Evolutionary conservation across 768 basidiomycete species (phyloP), one percentile per base, ranked within the genome.

Genomic region (Hericium coralloides): DNA sequence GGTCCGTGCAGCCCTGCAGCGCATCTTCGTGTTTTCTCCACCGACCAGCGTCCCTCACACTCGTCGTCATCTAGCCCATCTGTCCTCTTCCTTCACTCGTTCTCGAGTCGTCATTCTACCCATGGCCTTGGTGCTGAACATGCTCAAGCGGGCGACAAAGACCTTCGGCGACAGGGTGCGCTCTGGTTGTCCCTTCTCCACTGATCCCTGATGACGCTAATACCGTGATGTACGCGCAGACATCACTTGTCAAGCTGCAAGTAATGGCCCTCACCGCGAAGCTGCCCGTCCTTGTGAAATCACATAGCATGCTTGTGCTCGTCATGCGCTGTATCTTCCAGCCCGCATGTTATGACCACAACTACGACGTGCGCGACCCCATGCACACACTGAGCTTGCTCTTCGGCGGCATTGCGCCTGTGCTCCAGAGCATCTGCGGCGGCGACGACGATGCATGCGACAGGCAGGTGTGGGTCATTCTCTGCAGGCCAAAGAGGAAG

Each of bases 321-420:
- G 73, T 94, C 47, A 76, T 75, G 57, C 78, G 76, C 49, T 90
- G 98, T 66, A 80, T 93, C 18, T 82, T 97, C 58, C 79, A 81
- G 2, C 79, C 97, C 18, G 95, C 93, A 2, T 79, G 88, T 55
- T 98, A 95, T 70, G 97, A 99, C 70, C 64, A 73, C 20, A 83
- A 88, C 65, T 95, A 91, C 69, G 92, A 97, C 64, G 87, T 98
- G 37, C 80, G 97, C 36, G 97, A 98, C 68, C 85, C 94, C 23
- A 85, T 84, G 4, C 80, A 95, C 52, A 86, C 92, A 79, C 68
- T 97, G 23, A 72, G 76, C 17, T 79, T 85, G 5, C 77, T 98
- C 14, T 75, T 95, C 14, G 68, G 73, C 2, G 84, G 89, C 37
- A 71, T 81, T 2, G 64, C 62, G 14, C 68, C 66, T 1, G 45